These are phyloP conservation scores for Monosporozyma servazzii DNA, from an alignment of 805 yeast genomes.

Conservation along the genomic window DNA sequence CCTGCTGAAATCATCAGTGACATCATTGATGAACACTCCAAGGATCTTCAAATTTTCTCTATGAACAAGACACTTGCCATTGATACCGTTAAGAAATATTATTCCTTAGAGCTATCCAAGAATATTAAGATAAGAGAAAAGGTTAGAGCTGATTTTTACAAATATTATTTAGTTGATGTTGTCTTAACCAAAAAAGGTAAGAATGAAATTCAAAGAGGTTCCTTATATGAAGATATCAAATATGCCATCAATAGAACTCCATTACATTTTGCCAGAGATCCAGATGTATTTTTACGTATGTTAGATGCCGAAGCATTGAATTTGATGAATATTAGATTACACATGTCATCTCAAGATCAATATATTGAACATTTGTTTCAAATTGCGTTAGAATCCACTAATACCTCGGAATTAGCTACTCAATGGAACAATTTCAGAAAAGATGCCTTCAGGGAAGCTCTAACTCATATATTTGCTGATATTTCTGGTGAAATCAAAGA, in stretches of 20 bases:
- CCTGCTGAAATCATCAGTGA: conserved; percentile 54
- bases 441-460: conserved; percentile 53
- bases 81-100: conserved; percentile 64
- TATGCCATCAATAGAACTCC: conserved; percentile 79
- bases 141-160: conserved; percentile 52
- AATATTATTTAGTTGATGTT: conserved; percentile 61
- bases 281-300: conserved; percentile 83
- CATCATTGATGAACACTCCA: conserved; percentile 27
- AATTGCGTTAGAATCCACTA: conserved; percentile 60
- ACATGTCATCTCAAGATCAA: conserved; percentile 32
- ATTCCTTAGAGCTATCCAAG: conserved; percentile 70
- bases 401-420: conserved; percentile 62
- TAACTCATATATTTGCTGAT: conserved; percentile 56
- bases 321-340: conserved; percentile 55
- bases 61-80: conserved; percentile 49
- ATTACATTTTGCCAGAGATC: conserved; percentile 60
- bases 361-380: conserved; percentile 40
- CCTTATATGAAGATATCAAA: conserved; percentile 82
- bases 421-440: conserved; percentile 78
- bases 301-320: conserved; percentile 82
- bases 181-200: conserved; percentile 77
- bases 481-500: conserved; percentile 75
- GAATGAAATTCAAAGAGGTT: conserved; percentile 64
- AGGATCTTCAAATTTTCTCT: conserved; percentile 35
- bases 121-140: conserved; percentile 72